Evolutionary conservation across 2,329 filamentous ascomycete genomes (phyloP).

Genomic region (Sphaerostilbella broomeana): DNA sequence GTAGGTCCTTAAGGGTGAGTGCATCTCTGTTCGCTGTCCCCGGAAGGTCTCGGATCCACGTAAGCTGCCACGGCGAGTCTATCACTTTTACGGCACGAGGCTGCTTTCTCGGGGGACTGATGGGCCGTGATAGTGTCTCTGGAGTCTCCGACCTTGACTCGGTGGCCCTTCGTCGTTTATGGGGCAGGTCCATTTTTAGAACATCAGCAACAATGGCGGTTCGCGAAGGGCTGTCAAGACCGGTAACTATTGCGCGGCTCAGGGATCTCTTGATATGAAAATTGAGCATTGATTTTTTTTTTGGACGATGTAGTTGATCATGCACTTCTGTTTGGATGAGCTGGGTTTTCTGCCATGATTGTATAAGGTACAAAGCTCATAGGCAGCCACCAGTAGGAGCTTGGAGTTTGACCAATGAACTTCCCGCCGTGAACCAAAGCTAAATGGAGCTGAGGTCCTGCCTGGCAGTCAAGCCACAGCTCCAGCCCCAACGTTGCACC

Average conservation of each 20-base stretch:
- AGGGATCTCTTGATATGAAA: too few relatives aligned
- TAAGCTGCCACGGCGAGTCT: conserved; percentile 65
- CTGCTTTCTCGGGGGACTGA: conserved; percentile 41
- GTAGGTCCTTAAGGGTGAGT: conserved; percentile 57
- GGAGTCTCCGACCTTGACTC: conserved; percentile 14
- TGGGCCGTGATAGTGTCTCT: conserved; percentile 30
- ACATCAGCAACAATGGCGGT: not conserved
- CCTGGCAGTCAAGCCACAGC: too few relatives aligned
- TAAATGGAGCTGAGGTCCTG: too few relatives aligned
- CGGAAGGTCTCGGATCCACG: conserved; percentile 58
- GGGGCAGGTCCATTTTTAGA: conserved; percentile 23
- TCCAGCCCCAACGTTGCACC: too few relatives aligned
- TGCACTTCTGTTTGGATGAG: too few relatives aligned
- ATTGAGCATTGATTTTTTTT: too few relatives aligned
- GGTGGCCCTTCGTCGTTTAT: conserved; percentile 25
- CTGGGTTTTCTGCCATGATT: too few relatives aligned
- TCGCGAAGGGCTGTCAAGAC: not conserved
- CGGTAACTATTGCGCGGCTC: not conserved
- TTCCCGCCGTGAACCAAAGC: too few relatives aligned
- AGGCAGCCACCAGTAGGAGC: too few relatives aligned
- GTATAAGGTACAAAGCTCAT: too few relatives aligned
- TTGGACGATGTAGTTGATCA: too few relatives aligned
- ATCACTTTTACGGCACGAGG: conserved; percentile 23
- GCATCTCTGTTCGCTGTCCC: conserved; percentile 56
- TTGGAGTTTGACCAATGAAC: too few relatives aligned